Evolutionary conservation across 2,329 filamentous ascomycete genomes (phyloP).

Genomic region (Botrytis porri): DNA sequence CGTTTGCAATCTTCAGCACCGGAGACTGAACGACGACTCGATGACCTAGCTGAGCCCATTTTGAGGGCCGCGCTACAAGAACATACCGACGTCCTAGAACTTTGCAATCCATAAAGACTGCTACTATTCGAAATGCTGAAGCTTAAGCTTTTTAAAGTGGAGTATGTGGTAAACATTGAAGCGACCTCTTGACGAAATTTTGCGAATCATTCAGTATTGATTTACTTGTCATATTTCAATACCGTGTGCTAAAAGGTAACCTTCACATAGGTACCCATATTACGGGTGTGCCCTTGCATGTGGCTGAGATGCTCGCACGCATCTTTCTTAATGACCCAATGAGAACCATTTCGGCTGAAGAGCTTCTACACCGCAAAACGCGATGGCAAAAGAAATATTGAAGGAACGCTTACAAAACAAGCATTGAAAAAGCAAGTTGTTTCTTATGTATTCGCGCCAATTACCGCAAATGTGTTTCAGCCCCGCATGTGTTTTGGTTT

Average conservation of each 20-base stretch:
- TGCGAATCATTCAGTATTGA: not conserved
- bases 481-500: not conserved
- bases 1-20: slow-evolving; percentile 23
- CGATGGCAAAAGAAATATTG: slow-evolving; percentile 12
- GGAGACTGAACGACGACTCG: slow-evolving; percentile 31
- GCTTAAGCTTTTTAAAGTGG: not conserved
- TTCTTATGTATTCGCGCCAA: slow-evolving; percentile 2
- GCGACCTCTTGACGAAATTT: not conserved
- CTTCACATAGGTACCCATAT: not conserved
- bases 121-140: not conserved
- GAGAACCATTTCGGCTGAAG: not conserved
- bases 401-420: not conserved
- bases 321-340: not conserved
- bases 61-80: slow-evolving; percentile 26
- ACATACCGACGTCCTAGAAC: slow-evolving; percentile 29
- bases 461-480: slow-evolving; percentile 4
- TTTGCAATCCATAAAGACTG: slow-evolving; percentile 23
- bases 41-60: slow-evolving; percentile 25
- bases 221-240: slow-evolving; percentile 6
- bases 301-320: not conserved
- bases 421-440: slow-evolving; percentile 4
- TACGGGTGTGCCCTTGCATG: slow-evolving; percentile 8
- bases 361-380: slow-evolving; percentile 2
- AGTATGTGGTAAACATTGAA: not conserved
- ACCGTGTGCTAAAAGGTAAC: not conserved